These are phyloP conservation scores for Boletus reticuloceps DNA, from an alignment of 768 basidiomycete species.

Conservation along the genomic window DNA sequence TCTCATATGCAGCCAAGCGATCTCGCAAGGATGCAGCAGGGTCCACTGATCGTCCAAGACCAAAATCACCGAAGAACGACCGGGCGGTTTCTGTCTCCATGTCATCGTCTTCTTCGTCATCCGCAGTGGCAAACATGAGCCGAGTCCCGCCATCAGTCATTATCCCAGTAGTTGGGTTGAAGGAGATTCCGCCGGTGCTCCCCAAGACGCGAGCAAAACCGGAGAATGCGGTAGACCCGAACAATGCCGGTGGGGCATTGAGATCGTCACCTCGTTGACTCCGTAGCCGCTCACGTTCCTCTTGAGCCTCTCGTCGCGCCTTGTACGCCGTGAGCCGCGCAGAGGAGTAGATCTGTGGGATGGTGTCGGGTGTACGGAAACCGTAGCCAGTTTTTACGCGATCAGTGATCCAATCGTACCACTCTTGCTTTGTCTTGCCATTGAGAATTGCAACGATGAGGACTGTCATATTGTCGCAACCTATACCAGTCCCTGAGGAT, in stretches of 20 bases:
- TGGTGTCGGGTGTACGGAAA: slow-evolving; percentile 68
- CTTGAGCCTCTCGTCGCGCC: slow-evolving; percentile 56
- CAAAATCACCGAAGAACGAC: slow-evolving; percentile 51
- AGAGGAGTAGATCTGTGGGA: slow-evolving; percentile 75
- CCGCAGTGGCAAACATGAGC: slow-evolving; percentile 60
- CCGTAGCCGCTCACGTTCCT: slow-evolving; percentile 43
- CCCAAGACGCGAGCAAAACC: slow-evolving; percentile 57
- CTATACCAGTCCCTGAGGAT: slow-evolving; percentile 86
- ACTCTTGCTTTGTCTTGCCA: slow-evolving; percentile 86
- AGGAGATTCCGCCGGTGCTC: slow-evolving; percentile 62
- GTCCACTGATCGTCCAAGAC: slow-evolving; percentile 46
- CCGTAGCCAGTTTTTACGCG: slow-evolving; percentile 77
- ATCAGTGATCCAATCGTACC: slow-evolving; percentile 87
- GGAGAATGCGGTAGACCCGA: slow-evolving; percentile 39
- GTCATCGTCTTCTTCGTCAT: slow-evolving; percentile 62
- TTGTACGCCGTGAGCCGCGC: slow-evolving; percentile 63
- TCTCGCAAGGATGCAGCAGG: slow-evolving; percentile 56
- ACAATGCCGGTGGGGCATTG: slow-evolving; percentile 22
- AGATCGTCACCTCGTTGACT: slow-evolving; percentile 36
- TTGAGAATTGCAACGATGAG: slow-evolving; percentile 85
- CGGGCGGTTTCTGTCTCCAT: slow-evolving; percentile 30
- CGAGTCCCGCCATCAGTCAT: slow-evolving; percentile 43
- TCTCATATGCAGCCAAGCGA: slow-evolving; percentile 62
- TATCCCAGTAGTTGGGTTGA: slow-evolving; percentile 53
- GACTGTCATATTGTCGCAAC: slow-evolving; percentile 99